Evolutionary conservation across 1,284 basidiomycete genomes (phyloP).

Genomic region (Trichosporon coremiiforme): DNA sequence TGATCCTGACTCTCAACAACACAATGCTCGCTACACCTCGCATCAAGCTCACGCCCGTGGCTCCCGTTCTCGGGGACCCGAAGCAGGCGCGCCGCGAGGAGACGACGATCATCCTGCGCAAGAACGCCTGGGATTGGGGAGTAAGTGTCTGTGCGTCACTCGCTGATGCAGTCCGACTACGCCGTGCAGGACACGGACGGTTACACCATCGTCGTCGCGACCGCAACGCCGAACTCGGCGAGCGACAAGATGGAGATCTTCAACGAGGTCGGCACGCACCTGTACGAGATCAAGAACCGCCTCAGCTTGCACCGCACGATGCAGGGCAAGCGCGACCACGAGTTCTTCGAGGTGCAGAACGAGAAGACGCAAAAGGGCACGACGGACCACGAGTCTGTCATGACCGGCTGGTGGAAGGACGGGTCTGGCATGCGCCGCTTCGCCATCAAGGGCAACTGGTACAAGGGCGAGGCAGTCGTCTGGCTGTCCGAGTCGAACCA

Average conservation of each 20-base stretch:
- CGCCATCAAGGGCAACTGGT: conserved; percentile 17
- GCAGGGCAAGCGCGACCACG: conserved; percentile 1
- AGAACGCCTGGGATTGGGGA: neutral
- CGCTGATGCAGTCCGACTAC: neutral
- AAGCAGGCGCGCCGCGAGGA: neutral
- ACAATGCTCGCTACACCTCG: neutral
- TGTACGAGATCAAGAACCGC: conserved; percentile 7
- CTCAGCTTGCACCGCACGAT: conserved; percentile 11
- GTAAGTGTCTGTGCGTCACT: neutral
- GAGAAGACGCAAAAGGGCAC: conserved; percentile 3
- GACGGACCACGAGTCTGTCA: neutral
- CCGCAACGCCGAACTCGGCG: neutral
- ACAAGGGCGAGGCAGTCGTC: conserved; percentile 8
- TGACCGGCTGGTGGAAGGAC: conserved; percentile 15
- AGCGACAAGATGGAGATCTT: neutral
- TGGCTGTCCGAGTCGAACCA: conserved; percentile 1
- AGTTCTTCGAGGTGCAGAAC: conserved; percentile 6
- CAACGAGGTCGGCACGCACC: neutral
- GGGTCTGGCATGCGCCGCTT: neutral
- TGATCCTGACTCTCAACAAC: neutral
- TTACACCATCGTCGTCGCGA: neutral
- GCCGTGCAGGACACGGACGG: neutral
- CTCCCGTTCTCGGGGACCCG: neutral
- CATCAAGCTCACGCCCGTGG: neutral
- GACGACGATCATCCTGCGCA: neutral